Base-by-base conservation (phyloP, 164 flowering plant species). In the Saururus chinensis region DNA sequence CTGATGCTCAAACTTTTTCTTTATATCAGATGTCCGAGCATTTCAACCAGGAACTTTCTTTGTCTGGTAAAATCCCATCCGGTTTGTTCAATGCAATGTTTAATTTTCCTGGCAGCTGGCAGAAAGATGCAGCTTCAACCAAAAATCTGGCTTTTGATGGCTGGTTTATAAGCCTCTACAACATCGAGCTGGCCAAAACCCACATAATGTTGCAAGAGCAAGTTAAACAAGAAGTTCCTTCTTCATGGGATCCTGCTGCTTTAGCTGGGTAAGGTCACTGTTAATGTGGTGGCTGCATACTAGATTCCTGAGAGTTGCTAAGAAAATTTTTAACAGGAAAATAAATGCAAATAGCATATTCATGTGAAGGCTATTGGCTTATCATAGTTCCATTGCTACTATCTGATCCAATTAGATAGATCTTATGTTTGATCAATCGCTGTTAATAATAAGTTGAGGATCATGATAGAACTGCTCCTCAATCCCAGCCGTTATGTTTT, bases 91-190 rank as follows among this genome's bases (percentile, higher is more conserved):
- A 87, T 69, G 26, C 83, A 21, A 79, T 82, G 88, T 92, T 92
- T 61, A 67, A 61, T 64, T 84, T 83, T 71, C 82, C 68, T 35
- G 83, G 82, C 10, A 69, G 81, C 64, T 87, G 96, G 98, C 89
- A 81, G 71, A 86, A 81, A 59, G 98, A 92, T 73, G 89, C 91
- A 21, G 60, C 81, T 24, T 21, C 78, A 8, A 77, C 84, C 0
- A 89, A 84, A 68, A 73, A 63, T 64, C 86, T 89, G 21, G 96
- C 93, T 52, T 86, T 72, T 71, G 96, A 92, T 75, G 98, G 98
- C 23, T 82, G 87, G 81, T 86, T 80, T 67, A 81, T 89, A 48
- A 73, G 79, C 11, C 69, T 92, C 54, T 92, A 92, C 71, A 84
- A 71, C 54, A 75, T 89, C 66, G 89, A 79, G 78, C 68, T 92